Conservation (phyloP, 1,284 basidiomycete genomes). For the Erythrobasidium hasegawianum region DNA sequence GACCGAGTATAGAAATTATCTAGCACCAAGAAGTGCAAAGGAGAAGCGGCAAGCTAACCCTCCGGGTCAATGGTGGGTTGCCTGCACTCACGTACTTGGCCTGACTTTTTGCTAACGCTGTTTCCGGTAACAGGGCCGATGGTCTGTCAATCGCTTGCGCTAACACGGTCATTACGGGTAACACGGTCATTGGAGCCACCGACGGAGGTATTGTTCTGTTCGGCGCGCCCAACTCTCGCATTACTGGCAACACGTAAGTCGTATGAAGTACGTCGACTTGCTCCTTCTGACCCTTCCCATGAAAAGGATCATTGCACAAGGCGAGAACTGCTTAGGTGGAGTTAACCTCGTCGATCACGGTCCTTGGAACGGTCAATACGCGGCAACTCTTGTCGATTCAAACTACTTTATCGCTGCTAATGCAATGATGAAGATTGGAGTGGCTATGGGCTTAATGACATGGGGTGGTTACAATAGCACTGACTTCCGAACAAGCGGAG, state of each 20-base stretch:
- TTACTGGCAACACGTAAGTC: constrained; percentile 72
- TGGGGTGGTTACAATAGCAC: constrained; percentile 52
- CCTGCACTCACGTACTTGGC: not conserved
- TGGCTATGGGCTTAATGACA: constrained; percentile 52
- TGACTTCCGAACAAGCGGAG: constrained; percentile 50
- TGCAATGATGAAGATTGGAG: constrained; percentile 52
- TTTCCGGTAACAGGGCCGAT: constrained; percentile 62
- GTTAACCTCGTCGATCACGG: constrained; percentile 70
- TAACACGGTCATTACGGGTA: constrained; percentile 64
- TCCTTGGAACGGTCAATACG: constrained; percentile 65
- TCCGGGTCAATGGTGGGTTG: constrained; percentile 29
- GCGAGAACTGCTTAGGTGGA: constrained; percentile 63
- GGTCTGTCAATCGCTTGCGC: constrained; percentile 74
- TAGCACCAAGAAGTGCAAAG: constrained; percentile 13
- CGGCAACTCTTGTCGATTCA: constrained; percentile 63
- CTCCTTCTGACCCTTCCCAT: too few species aligned
- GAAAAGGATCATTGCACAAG: constrained; percentile 39
- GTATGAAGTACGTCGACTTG: not conserved
- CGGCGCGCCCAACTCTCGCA: constrained; percentile 68
- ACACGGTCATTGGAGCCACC: constrained; percentile 64
- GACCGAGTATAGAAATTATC: constrained; percentile 12
- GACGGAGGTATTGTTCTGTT: constrained; percentile 64
- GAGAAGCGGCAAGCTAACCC: constrained; percentile 1
- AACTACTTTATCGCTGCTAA: constrained; percentile 55
- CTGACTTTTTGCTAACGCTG: not conserved